Conservation (phyloP, 1,284 basidiomycete species). For the Psilocybe mexicana region DNA sequence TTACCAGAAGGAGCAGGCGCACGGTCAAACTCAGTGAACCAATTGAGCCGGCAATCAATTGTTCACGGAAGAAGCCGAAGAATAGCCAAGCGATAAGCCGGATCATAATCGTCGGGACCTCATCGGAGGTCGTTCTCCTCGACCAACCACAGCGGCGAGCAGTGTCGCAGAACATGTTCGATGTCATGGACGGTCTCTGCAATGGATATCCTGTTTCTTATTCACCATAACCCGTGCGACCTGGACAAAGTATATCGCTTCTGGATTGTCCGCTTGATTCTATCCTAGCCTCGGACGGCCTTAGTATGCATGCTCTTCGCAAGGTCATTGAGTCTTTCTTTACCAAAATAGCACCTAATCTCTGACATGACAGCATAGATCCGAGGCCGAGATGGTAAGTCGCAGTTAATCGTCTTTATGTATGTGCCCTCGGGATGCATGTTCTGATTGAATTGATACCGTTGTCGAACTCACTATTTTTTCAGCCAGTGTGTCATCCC, state of each 20-base stretch:
- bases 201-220: too few species aligned
- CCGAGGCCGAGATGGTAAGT: not conserved
- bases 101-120: not conserved
- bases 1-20: not conserved
- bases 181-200: not conserved
- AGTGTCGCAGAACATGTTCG: not conserved
- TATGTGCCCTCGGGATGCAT: not conserved
- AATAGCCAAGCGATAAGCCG: not conserved
- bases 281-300: too few species aligned
- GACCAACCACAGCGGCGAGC: not conserved
- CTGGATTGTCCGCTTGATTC: too few species aligned
- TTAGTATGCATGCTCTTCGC: too few species aligned
- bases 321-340: not conserved
- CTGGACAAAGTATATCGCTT: too few species aligned
- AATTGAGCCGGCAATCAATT: not conserved
- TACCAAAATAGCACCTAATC: not conserved
- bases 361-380: not conserved
- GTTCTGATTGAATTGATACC: not conserved
- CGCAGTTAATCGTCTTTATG: not conserved
- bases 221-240: too few species aligned
- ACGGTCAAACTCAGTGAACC: too few species aligned
- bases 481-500: not conserved
- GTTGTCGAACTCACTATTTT: not conserved
- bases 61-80: constrained; percentile 1
- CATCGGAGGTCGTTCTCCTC: too few species aligned